Evolutionary conservation across 2,329 filamentous ascomycete genomes (phyloP).

Genomic region (Graphiopsis chlorocephala): DNA sequence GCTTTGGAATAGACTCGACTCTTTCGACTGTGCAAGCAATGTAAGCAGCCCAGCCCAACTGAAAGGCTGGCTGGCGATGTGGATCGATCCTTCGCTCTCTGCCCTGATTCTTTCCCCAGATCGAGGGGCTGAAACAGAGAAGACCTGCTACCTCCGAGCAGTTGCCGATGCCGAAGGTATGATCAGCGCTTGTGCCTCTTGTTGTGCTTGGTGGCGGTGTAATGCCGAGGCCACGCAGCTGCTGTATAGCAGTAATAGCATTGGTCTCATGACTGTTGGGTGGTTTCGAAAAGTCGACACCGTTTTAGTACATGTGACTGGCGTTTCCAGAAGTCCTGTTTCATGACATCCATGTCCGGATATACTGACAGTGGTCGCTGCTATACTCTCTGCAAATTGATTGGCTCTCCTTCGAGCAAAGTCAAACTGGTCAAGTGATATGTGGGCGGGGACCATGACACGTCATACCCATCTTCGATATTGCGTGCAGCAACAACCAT

Average conservation of each 20-base stretch:
- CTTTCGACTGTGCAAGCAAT: not conserved
- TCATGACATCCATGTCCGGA: not conserved
- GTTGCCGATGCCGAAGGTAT: constrained; percentile 12
- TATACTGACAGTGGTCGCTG: not conserved
- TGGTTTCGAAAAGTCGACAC: not conserved
- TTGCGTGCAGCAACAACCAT: constrained; percentile 1
- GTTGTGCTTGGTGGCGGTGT: constrained; percentile 5
- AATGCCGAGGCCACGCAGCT: not conserved
- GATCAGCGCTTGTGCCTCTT: constrained; percentile 6
- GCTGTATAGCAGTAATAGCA: not conserved
- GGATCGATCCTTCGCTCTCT: not conserved
- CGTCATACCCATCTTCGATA: constrained; percentile 5
- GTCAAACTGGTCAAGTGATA: not conserved
- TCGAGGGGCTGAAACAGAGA: constrained; percentile 5
- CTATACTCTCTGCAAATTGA: not conserved
- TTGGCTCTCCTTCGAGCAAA: not conserved
- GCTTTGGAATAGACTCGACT: not conserved
- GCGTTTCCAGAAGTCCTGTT: not conserved
- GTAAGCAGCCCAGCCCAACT: not conserved
- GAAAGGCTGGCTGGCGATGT: not conserved
- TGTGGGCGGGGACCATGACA: not conserved
- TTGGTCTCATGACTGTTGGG: not conserved
- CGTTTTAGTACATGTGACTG: not conserved
- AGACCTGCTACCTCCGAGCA: not conserved
- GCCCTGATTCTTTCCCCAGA: not conserved